These are phyloP conservation scores for Eragrostis tef DNA, from an alignment of 202 grass and related monocot species.

Conservation along the genomic window DNA sequence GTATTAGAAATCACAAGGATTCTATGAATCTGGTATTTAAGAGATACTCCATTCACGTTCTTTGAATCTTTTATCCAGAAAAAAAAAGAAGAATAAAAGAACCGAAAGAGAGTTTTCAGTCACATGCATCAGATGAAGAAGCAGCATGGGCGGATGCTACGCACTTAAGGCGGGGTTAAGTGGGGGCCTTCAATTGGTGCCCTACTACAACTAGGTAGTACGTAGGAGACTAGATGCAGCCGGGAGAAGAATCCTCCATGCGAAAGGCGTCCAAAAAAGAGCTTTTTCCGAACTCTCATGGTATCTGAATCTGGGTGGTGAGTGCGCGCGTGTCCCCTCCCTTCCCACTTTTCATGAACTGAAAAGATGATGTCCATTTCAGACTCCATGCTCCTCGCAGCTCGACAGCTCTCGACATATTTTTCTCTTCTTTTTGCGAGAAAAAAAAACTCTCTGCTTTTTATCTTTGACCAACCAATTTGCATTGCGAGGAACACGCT, in stretches of 20 bases:
- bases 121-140: constrained; percentile 49
- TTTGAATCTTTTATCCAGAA: background rate
- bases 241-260: constrained; percentile 29
- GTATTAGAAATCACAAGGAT: constrained; percentile 14
- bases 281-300: background rate
- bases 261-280: constrained; percentile 33
- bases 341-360: background rate
- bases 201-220: background rate
- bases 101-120: background rate
- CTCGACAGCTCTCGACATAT: background rate
- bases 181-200: constrained; percentile 21
- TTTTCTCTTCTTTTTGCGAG: background rate
- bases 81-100: background rate
- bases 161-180: background rate
- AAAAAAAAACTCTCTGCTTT: background rate
- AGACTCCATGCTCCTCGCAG: background rate
- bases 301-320: constrained; percentile 6
- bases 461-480: background rate
- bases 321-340: background rate
- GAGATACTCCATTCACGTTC: background rate
- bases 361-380: background rate
- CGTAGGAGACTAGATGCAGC: background rate
- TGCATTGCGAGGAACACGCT: background rate
- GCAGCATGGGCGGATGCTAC: background rate
- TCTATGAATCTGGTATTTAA: constrained; percentile 20